A percentile compares a stretch with the other conserved stretches of the same genome.
These are phyloP conservation scores for Teunomyces pallodes DNA, from an alignment of 805 yeast genomes.

Conservation along the genomic window DNA sequence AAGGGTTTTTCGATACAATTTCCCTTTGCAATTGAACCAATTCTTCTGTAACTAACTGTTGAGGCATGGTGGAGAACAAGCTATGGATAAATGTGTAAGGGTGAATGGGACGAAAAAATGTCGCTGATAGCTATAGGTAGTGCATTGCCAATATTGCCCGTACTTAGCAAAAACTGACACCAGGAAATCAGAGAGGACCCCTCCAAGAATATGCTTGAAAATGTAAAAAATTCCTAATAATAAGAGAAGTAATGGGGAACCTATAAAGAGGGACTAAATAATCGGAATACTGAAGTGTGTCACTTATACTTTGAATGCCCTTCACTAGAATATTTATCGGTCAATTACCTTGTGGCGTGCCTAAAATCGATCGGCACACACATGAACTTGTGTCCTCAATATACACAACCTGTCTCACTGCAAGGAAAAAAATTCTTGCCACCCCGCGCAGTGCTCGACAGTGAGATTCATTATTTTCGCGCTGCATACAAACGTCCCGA, in stretches of 20 bases:
- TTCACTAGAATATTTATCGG: background rate
- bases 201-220: too few species aligned
- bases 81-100: background rate
- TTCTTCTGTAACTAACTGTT: constrained; percentile 40
- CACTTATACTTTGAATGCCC: background rate
- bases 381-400: background rate
- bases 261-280: too few species aligned
- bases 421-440: background rate
- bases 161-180: background rate
- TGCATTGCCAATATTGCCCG: background rate
- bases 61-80: constrained; percentile 10
- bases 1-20: constrained; percentile 50
- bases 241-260: background rate
- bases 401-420: background rate
- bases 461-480: background rate
- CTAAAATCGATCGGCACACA: background rate
- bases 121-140: constrained; percentile 1
- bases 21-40: constrained; percentile 63
- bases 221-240: too few species aligned
- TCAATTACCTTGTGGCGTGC: background rate
- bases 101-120: constrained; percentile 1
- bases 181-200: background rate
- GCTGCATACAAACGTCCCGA: background rate
- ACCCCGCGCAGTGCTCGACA: background rate
- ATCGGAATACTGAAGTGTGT: too few species aligned